These are phyloP conservation scores for Claviceps capensis DNA, from an alignment of 2,329 filamentous ascomycete species.

Conservation along the genomic window DNA sequence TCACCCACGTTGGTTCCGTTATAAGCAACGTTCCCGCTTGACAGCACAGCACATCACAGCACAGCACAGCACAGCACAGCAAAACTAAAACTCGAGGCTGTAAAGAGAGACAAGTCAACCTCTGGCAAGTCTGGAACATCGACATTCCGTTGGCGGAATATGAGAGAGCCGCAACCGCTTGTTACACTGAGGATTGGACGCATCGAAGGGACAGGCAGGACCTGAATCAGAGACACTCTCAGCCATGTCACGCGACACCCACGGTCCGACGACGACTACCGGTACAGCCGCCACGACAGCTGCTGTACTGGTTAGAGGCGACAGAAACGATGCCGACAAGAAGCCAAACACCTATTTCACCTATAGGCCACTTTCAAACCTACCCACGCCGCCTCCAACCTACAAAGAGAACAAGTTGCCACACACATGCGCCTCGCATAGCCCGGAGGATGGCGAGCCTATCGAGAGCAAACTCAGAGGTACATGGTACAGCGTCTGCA, in stretches of 20 bases:
- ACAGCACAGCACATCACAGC: not conserved
- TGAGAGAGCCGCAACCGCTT: constrained; percentile 4
- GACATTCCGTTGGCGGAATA: constrained; percentile 2
- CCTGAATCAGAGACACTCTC: not conserved
- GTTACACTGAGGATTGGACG: constrained; percentile 2
- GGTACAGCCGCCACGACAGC: constrained; percentile 13
- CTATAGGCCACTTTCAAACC: constrained; percentile 53
- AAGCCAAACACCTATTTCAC: constrained; percentile 41
- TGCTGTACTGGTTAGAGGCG: too few species aligned
- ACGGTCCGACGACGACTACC: constrained; percentile 15
- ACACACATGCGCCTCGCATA: constrained; percentile 16
- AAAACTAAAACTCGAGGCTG: not conserved
- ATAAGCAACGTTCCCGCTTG: not conserved
- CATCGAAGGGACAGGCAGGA: constrained; percentile 1
- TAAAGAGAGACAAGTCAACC: not conserved
- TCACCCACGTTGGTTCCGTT: not conserved
- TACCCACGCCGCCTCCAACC: constrained; percentile 52
- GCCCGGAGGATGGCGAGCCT: constrained; percentile 29
- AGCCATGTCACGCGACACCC: constrained; percentile 4
- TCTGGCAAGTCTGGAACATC: not conserved
- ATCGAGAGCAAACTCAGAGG: constrained; percentile 25
- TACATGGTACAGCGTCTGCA: constrained; percentile 12
- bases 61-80: not conserved
- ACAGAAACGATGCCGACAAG: not conserved
- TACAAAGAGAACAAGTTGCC: constrained; percentile 28